Conservation (phyloP, 2,329 filamentous ascomycete species). For the Phialocephala sp. region DNA sequence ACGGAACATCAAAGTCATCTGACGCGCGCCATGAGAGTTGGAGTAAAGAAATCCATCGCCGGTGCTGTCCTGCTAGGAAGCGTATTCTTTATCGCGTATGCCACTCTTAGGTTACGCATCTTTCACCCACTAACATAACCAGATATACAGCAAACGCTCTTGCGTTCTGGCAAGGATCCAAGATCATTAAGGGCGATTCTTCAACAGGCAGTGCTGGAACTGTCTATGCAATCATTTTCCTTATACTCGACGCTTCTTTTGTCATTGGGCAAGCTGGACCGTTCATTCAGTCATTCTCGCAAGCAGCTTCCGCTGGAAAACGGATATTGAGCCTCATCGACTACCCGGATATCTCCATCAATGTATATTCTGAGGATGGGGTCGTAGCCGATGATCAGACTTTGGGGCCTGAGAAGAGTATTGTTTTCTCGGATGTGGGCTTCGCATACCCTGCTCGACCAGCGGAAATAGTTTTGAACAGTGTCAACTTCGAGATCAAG, state of each 20-base stretch:
- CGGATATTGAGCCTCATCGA: slow-evolving; percentile 52
- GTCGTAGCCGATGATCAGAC: slow-evolving; percentile 29
- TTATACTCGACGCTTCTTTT: slow-evolving; percentile 56
- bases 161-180: slow-evolving; percentile 64
- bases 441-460: slow-evolving; percentile 45
- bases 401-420: slow-evolving; percentile 35
- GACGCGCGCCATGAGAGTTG: slow-evolving; percentile 49
- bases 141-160: slow-evolving; percentile 61
- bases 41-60: slow-evolving; percentile 55
- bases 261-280: slow-evolving; percentile 35
- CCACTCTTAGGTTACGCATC: not conserved
- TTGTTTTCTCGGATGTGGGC: slow-evolving; percentile 42
- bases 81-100: slow-evolving; percentile 63
- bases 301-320: slow-evolving; percentile 54
- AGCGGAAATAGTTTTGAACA: slow-evolving; percentile 40
- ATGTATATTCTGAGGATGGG: slow-evolving; percentile 42
- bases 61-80: slow-evolving; percentile 56
- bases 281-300: slow-evolving; percentile 38
- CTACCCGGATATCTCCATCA: slow-evolving; percentile 45
- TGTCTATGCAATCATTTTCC: slow-evolving; percentile 58
- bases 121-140: slow-evolving; percentile 11
- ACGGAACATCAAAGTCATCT: slow-evolving; percentile 53
- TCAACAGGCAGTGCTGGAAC: slow-evolving; percentile 49
- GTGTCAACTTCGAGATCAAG: slow-evolving; percentile 41
- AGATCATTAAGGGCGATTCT: slow-evolving; percentile 45